A percentile compares a stretch with the other conserved stretches of the same genome.
Evolutionary conservation across 2,329 filamentous ascomycete species (phyloP).

Genomic region (Sphaceloma murrayae): DNA sequence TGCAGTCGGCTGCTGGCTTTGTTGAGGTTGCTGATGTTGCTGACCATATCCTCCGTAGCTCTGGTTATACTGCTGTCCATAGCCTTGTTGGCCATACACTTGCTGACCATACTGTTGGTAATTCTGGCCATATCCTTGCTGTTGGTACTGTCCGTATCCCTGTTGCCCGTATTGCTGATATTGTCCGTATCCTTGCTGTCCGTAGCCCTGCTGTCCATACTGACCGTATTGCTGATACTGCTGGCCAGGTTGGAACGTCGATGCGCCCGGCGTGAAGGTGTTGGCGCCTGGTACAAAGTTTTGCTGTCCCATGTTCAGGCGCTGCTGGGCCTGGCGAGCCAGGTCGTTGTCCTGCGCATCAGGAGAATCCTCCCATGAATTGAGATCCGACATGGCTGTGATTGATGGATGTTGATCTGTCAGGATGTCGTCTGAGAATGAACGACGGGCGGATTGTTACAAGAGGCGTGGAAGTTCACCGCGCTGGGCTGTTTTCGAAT

Average conservation of each 20-base stretch:
- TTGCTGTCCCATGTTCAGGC: constrained; percentile 26
- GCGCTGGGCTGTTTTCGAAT: constrained; percentile 8
- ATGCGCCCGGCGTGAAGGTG: constrained; percentile 29
- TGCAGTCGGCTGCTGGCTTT: constrained; percentile 38
- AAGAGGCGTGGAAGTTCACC: constrained; percentile 1
- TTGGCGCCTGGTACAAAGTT: constrained; percentile 27
- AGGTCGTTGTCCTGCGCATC: constrained; percentile 33
- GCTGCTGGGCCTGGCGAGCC: constrained; percentile 31
- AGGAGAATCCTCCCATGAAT: constrained; percentile 76
- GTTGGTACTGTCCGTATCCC: constrained; percentile 26
- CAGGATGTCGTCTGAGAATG: too few species aligned
- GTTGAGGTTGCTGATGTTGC: constrained; percentile 23
- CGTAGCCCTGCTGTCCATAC: constrained; percentile 21
- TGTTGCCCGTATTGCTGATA: too few species aligned
- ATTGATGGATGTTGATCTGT: background rate
- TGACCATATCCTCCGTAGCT: constrained; percentile 31
- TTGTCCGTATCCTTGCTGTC: constrained; percentile 33
- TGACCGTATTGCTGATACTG: constrained; percentile 30
- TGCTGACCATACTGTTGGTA: constrained; percentile 35
- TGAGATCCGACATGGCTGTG: constrained; percentile 66
- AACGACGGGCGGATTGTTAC: background rate
- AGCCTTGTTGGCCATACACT: constrained; percentile 20
- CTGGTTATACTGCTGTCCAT: constrained; percentile 32
- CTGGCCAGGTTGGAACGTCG: constrained; percentile 30
- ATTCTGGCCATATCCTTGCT: constrained; percentile 35